Percentiles rank a stretch among this genome's conserved stretches.
Conservation (phyloP, 208 protist species). For the Acanthamoeba sp. region DNA sequence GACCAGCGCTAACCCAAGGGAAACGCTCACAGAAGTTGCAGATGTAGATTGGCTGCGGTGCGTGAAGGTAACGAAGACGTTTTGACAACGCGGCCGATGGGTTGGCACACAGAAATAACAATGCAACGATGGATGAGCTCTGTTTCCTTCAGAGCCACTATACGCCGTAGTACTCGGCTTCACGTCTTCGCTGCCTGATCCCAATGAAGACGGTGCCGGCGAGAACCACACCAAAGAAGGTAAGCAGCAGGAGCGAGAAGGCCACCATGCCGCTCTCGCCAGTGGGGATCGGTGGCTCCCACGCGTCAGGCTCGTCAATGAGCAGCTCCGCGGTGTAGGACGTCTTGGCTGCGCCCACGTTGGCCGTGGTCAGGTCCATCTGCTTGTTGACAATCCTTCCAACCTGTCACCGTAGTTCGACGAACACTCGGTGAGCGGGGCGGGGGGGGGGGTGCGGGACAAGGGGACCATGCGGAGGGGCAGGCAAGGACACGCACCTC, state of each 20-base stretch:
- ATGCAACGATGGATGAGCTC: no score
- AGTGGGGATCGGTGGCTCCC: not conserved
- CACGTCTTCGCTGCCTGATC: not conserved
- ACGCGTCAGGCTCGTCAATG: conserved; percentile 17
- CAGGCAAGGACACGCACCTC: not conserved
- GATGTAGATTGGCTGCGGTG: no score
- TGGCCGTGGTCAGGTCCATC: not conserved
- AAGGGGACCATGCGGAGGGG: no score
- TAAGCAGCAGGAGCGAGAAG: not conserved
- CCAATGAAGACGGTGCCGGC: not conserved
- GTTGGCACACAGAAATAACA: no score
- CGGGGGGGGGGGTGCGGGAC: no score
- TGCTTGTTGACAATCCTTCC: not conserved
- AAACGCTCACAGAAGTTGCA: no score
- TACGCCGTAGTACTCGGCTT: not conserved
- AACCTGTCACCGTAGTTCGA: not conserved
- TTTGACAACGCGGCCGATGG: no score
- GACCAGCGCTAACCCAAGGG: no score
- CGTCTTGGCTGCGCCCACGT: not conserved
- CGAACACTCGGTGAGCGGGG: no score
- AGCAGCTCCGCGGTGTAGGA: not conserved
- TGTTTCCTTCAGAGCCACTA: no score
- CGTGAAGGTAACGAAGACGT: no score
- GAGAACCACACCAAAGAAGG: not conserved
- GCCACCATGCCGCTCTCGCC: conserved; percentile 2